Conservation (phyloP, 2,329 filamentous ascomycete species). For the Chrysoporthe austroafricana region DNA sequence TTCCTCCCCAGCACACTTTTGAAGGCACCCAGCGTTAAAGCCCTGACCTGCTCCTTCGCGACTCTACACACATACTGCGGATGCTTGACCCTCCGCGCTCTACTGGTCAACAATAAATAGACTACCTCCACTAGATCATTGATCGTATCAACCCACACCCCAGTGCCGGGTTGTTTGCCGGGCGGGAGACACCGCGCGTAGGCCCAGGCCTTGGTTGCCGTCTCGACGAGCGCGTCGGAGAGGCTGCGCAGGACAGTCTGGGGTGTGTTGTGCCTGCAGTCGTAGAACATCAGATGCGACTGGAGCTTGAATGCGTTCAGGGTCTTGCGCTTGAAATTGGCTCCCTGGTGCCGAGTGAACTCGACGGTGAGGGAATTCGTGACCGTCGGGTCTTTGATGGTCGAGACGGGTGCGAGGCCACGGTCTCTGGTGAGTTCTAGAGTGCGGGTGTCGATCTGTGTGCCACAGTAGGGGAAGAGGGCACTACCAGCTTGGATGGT, state of each 20-base stretch:
- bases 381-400: slow-evolving; percentile 47
- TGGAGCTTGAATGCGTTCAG: slow-evolving; percentile 81
- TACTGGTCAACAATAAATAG: slow-evolving; percentile 64
- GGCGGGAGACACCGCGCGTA: slow-evolving; percentile 63
- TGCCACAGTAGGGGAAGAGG: slow-evolving; percentile 89
- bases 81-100: slow-evolving; percentile 47
- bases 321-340: slow-evolving; percentile 79
- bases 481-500: slow-evolving; percentile 43
- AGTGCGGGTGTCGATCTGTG: slow-evolving; percentile 72
- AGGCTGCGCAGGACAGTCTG: slow-evolving; percentile 74
- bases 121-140: slow-evolving; percentile 67
- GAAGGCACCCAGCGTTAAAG: slow-evolving; percentile 74
- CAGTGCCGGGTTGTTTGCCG: slow-evolving; percentile 57
- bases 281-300: slow-evolving; percentile 81
- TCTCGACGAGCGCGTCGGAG: slow-evolving; percentile 73
- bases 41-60: slow-evolving; percentile 60
- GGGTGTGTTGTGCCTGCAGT: slow-evolving; percentile 75
- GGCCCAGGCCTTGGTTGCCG: slow-evolving; percentile 74
- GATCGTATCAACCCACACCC: slow-evolving; percentile 64
- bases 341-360: slow-evolving; percentile 70
- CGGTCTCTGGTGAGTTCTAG: slow-evolving; percentile 75
- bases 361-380: slow-evolving; percentile 81
- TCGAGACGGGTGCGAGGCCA: slow-evolving; percentile 45
- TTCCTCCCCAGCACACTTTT: slow-evolving; percentile 66
- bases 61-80: slow-evolving; percentile 63